Percentiles rank a stretch among this genome's conserved stretches.
Conservation (phyloP, 2,329 filamentous ascomycete species). For the Diaporthe helianthi region DNA sequence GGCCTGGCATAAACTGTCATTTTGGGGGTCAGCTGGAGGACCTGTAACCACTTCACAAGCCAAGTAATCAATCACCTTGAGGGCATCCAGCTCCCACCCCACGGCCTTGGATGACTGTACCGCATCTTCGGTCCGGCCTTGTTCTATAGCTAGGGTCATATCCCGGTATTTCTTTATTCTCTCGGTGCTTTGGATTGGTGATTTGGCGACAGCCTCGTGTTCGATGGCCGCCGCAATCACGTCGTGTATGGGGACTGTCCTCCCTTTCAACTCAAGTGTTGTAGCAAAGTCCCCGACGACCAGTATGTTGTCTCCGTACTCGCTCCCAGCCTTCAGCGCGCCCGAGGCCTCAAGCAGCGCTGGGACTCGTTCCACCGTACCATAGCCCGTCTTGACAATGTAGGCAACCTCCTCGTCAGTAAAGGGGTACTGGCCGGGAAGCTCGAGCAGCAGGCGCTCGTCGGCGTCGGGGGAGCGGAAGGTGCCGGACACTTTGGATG, state of each 20-base stretch:
- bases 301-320: constrained; percentile 49
- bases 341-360: constrained; percentile 56
- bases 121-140: constrained; percentile 48
- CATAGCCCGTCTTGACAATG: constrained; percentile 64
- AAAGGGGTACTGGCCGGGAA: constrained; percentile 52
- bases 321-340: constrained; percentile 41
- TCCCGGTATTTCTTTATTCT: constrained; percentile 50
- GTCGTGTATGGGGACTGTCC: constrained; percentile 47
- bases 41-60: not conserved
- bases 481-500: constrained; percentile 38
- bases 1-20: constrained; percentile 59
- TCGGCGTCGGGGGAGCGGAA: constrained; percentile 41
- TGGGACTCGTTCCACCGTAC: constrained; percentile 56
- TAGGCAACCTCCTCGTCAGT: constrained; percentile 55
- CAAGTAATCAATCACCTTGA: constrained; percentile 50
- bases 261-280: constrained; percentile 39
- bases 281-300: constrained; percentile 60
- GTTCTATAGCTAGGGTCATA: constrained; percentile 48
- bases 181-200: constrained; percentile 43
- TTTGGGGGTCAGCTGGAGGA: not conserved
- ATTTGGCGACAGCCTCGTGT: constrained; percentile 40
- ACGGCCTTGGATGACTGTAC: constrained; percentile 46
- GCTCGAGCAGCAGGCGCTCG: constrained; percentile 52
- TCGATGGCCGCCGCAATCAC: constrained; percentile 45
- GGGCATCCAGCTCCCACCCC: constrained; percentile 58